Base-by-base conservation (phyloP, 2,329 filamentous ascomycete species). In the Diaporthe longicolla region DNA sequence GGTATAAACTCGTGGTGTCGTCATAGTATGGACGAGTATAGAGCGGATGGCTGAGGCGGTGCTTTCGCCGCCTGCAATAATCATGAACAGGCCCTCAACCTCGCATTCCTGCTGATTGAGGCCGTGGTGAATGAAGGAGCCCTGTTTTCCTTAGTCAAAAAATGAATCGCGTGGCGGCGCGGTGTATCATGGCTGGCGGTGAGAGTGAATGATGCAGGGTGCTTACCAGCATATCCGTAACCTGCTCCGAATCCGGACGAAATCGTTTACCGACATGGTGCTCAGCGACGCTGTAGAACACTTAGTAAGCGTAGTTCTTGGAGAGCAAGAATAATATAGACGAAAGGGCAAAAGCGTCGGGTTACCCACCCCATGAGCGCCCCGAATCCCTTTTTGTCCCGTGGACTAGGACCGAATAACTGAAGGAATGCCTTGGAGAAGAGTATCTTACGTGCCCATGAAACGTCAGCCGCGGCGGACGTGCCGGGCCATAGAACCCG, bases 1-100 rank as follows among this genome's bases (percentile, higher is more conserved):
- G 8, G 26, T 17, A 35, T 73, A 74, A 0, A 75, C 76, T 21
- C 58, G 68, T 0, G 76, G 73, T 21, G 73, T 72, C 21, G 71
- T 73, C 48, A 75, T 66, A 19, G 75, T 55, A 35, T 74, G 75
- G 13, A 77, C 55, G 43, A 77, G 48, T 7, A 83, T 87, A 48
- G 84, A 81, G 2, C 87, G 84, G 6, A 89, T 82, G 3, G 84
- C 83, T 0, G 85, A 86, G 0, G 88, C 85, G 0, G 87, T 87
- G 21, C 86, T 88, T 76, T 89, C 88, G 1, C 85, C 86, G 4
- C 88, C 88, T 2, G 87, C 87, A 2, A 87, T 19, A 6, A 76
- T 75, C 58, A 78, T 75, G 66, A 78, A 63, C 2, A 79, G 50
- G 1, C 76, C 75, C 37, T 78, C 80, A 72, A 87, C 84, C 24